Base-by-base conservation (phyloP, 176 grass and related monocot species). In the Carex scoparia region DNA sequence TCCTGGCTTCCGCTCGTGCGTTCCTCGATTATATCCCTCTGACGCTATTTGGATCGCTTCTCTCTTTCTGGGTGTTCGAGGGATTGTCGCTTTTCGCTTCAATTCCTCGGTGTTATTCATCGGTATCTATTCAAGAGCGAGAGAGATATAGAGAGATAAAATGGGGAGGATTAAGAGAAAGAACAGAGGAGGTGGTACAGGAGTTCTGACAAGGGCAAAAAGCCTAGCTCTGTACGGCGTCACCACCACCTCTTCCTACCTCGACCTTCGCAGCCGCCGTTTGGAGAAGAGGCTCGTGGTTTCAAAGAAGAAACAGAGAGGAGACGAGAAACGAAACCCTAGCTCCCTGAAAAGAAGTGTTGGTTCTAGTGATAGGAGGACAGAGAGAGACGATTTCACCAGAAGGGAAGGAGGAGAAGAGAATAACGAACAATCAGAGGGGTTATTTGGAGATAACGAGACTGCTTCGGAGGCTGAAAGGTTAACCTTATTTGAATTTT, bases 191-290 rank as follows among this genome's bases (percentile, higher is more conserved):
- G 40, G 37, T 56, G 48, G 48, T 57, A 78, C 74, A 2, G 74
- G 74, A 6, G 74, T 78, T 33, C 51, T 78, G 28, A 78, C 74
- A 16, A 56, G 74, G 28, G 74, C 49, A 2, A 55, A 78, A 57
- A 78, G 51, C 28, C 28, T 78, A 33, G 56, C 81, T 11, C n/a
- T 42, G 2, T 48, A 61, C 31, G 62, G 38, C 76, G 58, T 37
- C 61, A 38, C 37, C 84, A 55, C 54, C 44, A 19, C 83, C 23
- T 79, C 68, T 18, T 83, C 62, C 68, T 90, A 84, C 84, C 84
- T 90, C 80, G 79, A 90, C 64, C 88, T 90, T 35, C 88, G 88
- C 4, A 84, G 71, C 80, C 88, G 88, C 49, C 80, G 88, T 16
- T 81, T 90, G 53, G 69, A 86, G 70, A 90, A 84, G 80, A 53